Base-by-base conservation (phyloP, 805 yeast genomes). In the Saccharomycopsis lassenensis region DNA sequence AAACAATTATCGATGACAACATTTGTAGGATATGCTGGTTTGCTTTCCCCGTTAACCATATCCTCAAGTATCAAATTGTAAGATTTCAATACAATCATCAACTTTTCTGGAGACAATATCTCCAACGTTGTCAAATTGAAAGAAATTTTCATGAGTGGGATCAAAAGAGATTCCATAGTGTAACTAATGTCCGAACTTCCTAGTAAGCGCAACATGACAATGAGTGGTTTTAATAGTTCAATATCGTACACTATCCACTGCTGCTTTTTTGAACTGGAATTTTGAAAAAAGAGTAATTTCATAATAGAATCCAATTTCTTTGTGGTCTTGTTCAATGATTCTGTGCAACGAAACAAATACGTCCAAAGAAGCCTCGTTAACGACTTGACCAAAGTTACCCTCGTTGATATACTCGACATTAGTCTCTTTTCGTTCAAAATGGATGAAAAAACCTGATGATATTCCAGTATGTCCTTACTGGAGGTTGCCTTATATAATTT, bases 341-440 rank as follows among this genome's bases (percentile, higher is more conserved):
- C 98, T 0, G 94, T 72, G 46, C 86, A 74, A 44, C 97, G 64
- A 55, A 77, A 84, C 17, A 86, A 59, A 52, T 82, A 91, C 0
- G 87, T 94, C 98, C 98, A 91, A 0, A 83, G 57, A 22, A 93
- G 61, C 40, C 95, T 61, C 0, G 94, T 68, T 3, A 79, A 58
- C 38, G 87, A 76, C 0, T 73, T 71, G 11, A 82, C 67, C 29
- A 74, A 67, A 2, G 71, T 70, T 0, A 71, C 63, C 47, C 78
- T 73, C 33, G 64, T 67, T 17, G 19, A 25, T 3, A 31, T 19
- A 24, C 30, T 35, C 21, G 19, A 22, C 15, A n/a, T 24, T 18
- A 33, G 17, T 26, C 21, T 15, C 12, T 30, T 39, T 11, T 29
- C 28, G 12, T 35, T 29, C 10, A 40, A 24, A 5, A 12, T 24